phyloP scores from a whole-genome alignment of 805 yeast species.

The Ogataea ganodermae region DNA sequence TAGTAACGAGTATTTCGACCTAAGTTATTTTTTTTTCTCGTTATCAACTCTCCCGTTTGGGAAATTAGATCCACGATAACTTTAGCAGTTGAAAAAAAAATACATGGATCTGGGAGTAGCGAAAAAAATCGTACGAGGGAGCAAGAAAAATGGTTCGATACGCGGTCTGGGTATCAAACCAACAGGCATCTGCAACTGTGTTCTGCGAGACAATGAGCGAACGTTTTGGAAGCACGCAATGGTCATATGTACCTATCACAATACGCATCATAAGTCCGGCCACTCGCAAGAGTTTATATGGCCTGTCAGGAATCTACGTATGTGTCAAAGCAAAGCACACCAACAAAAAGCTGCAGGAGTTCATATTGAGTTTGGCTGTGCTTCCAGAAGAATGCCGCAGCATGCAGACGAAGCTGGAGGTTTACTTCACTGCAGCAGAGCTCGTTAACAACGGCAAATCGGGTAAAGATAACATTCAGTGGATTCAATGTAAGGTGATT shows the following conservation, averaged over 20 bases:
- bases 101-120: no score
- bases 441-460: constrained; percentile 14
- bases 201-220: neutral
- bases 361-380: constrained; percentile 17
- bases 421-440: constrained; percentile 18
- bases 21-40: no score
- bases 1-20: no score
- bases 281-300: constrained; percentile 17
- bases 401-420: constrained; percentile 13
- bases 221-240: neutral
- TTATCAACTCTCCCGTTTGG: constrained; percentile 4
- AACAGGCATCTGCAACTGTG: neutral
- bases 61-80: constrained; percentile 8
- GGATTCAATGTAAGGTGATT: constrained; percentile 24
- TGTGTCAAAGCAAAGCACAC: neutral
- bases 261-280: constrained; percentile 16
- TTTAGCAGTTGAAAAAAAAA: neutral
- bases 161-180: no score
- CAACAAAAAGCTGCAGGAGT: constrained; percentile 8
- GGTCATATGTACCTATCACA: constrained; percentile 18
- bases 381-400: constrained; percentile 14
- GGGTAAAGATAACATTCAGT: constrained; percentile 19
- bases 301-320: constrained; percentile 23
- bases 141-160: constrained; percentile 3
- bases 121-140: neutral